Percentiles rank a stretch among this genome's conserved stretches.
phyloP scores from a whole-genome alignment of 305 asterid genomes.

The Striga hermonthica region DNA sequence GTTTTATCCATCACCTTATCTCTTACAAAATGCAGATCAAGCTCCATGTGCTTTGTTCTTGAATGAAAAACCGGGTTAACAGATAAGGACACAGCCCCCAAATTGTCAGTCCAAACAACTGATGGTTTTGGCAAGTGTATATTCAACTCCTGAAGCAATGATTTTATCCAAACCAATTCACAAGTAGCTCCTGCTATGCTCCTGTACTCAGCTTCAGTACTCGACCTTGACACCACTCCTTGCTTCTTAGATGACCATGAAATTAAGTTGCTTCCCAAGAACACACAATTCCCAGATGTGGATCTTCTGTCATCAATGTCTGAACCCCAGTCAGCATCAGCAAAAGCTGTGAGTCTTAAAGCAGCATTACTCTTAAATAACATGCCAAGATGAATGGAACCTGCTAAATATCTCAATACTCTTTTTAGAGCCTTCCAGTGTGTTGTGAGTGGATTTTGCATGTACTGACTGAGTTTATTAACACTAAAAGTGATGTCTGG shows the following conservation, averaged over 20 bases:
- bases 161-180: not conserved
- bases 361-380: no score
- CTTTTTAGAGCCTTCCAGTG: not conserved
- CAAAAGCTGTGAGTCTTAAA: not conserved
- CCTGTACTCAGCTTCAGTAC: not conserved
- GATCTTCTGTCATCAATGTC: not conserved
- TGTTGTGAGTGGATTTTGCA: not conserved
- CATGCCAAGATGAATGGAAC: no score
- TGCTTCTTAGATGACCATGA: not conserved
- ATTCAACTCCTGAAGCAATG: not conserved
- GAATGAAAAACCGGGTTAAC: not conserved
- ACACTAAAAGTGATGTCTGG: not conserved
- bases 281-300: not conserved
- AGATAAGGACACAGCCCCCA: not conserved
- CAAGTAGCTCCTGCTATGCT: not conserved
- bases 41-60: no score
- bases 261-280: not conserved
- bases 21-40: no score
- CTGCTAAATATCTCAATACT: not conserved
- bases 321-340: not conserved
- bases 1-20: no score
- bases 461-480: not conserved
- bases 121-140: no score
- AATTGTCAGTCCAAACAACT: not conserved
- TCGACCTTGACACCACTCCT: not conserved